phyloP scores from a whole-genome alignment of 1,284 basidiomycete species.

The Cryptococcus sp. region DNA sequence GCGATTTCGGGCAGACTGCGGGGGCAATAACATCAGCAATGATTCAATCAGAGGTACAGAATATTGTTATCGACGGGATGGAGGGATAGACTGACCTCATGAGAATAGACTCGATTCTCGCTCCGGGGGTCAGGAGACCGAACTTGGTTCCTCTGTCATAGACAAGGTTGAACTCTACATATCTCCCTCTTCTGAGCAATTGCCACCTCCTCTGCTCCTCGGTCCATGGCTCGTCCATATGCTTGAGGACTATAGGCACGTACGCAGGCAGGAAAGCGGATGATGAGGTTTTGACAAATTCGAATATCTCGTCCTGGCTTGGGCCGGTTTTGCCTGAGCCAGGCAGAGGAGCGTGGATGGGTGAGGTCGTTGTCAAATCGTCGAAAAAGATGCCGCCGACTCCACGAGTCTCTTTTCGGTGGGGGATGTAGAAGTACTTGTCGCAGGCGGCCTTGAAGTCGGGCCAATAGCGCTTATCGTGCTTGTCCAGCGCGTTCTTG shows the following conservation, averaged over 20 bases:
- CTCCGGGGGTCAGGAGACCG: conserved; percentile 85
- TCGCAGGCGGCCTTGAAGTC: conserved; percentile 96
- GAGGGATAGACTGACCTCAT: conserved; percentile 62
- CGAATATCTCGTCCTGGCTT: conserved; percentile 70
- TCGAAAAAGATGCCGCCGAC: conserved; percentile 97
- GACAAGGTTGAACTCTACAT: conserved; percentile 93
- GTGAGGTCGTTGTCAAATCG: conserved; percentile 62
- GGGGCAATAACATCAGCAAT: neutral
- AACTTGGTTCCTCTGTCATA: conserved; percentile 72
- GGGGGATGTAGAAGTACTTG: conserved; percentile 93
- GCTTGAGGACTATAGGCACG: conserved; percentile 72
- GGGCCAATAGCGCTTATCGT: conserved; percentile 71
- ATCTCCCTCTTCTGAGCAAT: conserved; percentile 80
- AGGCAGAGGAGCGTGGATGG: conserved; percentile 35
- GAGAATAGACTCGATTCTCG: conserved; percentile 87
- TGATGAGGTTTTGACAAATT: conserved; percentile 69
- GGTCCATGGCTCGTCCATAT: conserved; percentile 62
- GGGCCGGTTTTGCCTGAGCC: conserved; percentile 28
- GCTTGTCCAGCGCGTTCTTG: conserved; percentile 73
- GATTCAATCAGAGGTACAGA: conserved; percentile 11
- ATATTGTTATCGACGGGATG: neutral
- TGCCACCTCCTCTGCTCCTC: conserved; percentile 79
- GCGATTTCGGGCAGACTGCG: conserved; percentile 74
- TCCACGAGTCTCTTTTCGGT: conserved; percentile 85
- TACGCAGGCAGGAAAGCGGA: conserved; percentile 85